These are phyloP conservation scores for Patellaria atrata DNA, from an alignment of 495 filamentous ascomycete species.

Conservation along the genomic window DNA sequence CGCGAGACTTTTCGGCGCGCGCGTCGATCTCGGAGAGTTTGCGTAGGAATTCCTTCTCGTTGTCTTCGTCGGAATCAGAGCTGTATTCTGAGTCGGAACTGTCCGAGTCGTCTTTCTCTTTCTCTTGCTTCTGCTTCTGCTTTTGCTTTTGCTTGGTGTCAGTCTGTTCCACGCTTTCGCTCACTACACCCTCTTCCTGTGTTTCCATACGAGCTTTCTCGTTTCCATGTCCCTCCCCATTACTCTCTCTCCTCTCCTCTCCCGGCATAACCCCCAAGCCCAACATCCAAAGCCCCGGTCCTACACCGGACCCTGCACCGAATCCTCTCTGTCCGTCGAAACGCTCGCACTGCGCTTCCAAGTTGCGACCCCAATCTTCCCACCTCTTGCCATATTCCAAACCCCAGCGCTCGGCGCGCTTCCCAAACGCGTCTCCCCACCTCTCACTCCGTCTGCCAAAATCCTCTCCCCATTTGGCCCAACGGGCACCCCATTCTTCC, in stretches of 20 bases:
- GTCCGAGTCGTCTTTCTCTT: slow-evolving; percentile 2
- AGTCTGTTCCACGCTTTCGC: no score
- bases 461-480: slow-evolving; percentile 17
- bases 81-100: slow-evolving; percentile 9
- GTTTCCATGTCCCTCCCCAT: not conserved
- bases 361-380: slow-evolving; percentile 7
- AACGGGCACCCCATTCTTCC: slow-evolving; percentile 7
- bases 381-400: slow-evolving; percentile 7
- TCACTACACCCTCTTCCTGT: slow-evolving; percentile 2
- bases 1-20: not conserved
- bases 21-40: slow-evolving; percentile 12
- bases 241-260: slow-evolving; percentile 8
- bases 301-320: not conserved
- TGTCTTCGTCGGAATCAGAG: slow-evolving; percentile 3
- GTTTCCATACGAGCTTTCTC: not conserved
- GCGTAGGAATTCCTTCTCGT: slow-evolving; percentile 1
- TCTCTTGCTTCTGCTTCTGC: slow-evolving; percentile 1
- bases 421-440: slow-evolving; percentile 15
- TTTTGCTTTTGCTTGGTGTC: not conserved
- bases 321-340: not conserved
- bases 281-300: not conserved
- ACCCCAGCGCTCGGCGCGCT: slow-evolving; percentile 11
- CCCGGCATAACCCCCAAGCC: not conserved
- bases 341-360: slow-evolving; percentile 1
- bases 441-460: slow-evolving; percentile 8